Evolutionary conservation across 176 grass and related monocot genomes (phyloP), one percentile per base, ranked within the genome.

Genomic region (Dactylis glomerata): DNA sequence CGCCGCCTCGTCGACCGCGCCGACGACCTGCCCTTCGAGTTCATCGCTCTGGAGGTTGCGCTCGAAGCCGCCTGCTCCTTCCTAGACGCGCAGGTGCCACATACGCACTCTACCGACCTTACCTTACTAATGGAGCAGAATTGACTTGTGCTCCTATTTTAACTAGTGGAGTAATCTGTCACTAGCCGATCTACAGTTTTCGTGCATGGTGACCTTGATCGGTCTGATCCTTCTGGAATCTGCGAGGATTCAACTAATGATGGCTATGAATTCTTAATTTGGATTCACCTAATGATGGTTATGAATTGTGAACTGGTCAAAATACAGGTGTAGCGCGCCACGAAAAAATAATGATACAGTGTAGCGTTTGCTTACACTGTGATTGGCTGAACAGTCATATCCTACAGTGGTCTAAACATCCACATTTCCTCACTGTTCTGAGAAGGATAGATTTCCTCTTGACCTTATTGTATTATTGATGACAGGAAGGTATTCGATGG

Each of bases 11-110:
- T 87, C 16, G 80, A 87, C 68, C 78, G 78, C 66, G 63, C 88
- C 20, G 94, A 97, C 32, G 87, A 94, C 58, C 86, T 97, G 64
- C 94, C 94, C 5, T 97, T 97, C 79, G 94, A 97, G 46, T 97
- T 97, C 80, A 44, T 94, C 20, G 92, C 94, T 3, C 57, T 97
- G 20, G 94, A 97, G 81, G 73, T 97, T 36, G 94, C 94, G 5
- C 92, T 97, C 11, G 94, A 97, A 70, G 92, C 89, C 14, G 88
- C 94, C 9, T 94, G 89, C 75, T 83, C 89, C 14, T 97, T 94
- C 77, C 94, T 97, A 1, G 94, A 97, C 78, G 85, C 84, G 40
- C 89, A 96, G 94, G 94, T 96, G 46, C 64, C 31, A 24, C 15
- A 77, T 31, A n/a, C 30, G 28, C 67, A 30, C 34, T 76, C 27